phyloP scores from a whole-genome alignment of 176 grass and related monocot genomes.

The Secale cereale region DNA sequence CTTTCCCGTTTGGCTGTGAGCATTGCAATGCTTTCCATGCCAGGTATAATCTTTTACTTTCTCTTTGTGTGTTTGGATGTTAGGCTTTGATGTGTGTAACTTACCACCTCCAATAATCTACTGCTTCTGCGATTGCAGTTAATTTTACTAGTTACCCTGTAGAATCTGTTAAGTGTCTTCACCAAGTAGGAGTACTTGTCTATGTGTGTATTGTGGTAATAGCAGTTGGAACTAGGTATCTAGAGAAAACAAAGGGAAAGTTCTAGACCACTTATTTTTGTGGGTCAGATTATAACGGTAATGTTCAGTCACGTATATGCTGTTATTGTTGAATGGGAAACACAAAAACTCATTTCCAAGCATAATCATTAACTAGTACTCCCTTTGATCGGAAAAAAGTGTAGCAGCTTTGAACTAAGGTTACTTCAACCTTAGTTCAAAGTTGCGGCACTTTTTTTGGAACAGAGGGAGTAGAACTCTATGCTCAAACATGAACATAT shows the following conservation, averaged over 20 bases:
- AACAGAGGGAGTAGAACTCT: background rate
- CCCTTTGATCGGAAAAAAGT: no score
- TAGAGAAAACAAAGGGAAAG: background rate
- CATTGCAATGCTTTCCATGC: background rate
- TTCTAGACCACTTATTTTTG: background rate
- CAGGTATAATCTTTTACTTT: background rate
- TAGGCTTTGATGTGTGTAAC: background rate
- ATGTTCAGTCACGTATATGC: background rate
- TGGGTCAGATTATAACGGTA: background rate
- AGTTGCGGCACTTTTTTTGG: no score
- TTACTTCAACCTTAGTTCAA: no score
- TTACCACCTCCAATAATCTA: background rate
- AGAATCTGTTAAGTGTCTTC: background rate
- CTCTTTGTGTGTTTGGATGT: background rate
- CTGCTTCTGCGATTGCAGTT: background rate
- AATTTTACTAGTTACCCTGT: background rate
- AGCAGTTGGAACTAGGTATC: background rate
- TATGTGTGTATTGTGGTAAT: background rate
- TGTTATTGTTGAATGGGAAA: background rate
- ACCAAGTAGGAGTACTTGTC: background rate
- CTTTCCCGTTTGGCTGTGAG: background rate
- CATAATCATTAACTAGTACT: no score
- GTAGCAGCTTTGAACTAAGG: no score
- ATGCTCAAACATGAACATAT: background rate
- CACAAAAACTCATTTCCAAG: no score